Evolutionary conservation across 2,329 filamentous ascomycete genomes (phyloP), one percentile per base, ranked within the genome.

Genomic region (Elsinoe australis): DNA sequence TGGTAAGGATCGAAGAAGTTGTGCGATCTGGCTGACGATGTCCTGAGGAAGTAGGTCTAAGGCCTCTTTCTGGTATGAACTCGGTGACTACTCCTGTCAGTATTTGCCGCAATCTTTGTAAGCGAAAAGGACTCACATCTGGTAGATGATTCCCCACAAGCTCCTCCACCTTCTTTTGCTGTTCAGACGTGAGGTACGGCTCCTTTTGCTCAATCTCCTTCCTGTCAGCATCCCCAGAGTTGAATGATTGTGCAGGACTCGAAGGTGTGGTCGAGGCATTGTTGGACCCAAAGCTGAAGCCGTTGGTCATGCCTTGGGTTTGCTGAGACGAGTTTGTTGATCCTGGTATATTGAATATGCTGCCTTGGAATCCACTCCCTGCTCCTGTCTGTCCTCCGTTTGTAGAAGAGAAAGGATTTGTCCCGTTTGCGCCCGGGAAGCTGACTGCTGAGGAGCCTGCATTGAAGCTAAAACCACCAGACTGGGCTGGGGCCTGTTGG

Each of bases 331-430:
- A 48, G 22, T 29, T 38, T 4, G 18, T 31, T 9, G 45, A 36
- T 14, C 31, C 31, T 10, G 45, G 45, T 14, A 50, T 32, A 19
- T 36, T 50, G 39, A 50, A 50, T 9, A 50, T 44, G 31, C 31
- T 50, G 10, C 48, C 48, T 8, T 12, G 31, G 24, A 50, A 50
- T 2, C 48, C 39, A 17, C 14, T 28, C 17, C 19, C 22, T 22
- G 28, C 6, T 31, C 26, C 21, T 19, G 48, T 18, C 14, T 42
- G 9, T n/a, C n/a, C 18, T 15, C 31, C 31, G 21, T 44, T 46
- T 5, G 48, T 35, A 9, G 7, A 38, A 7, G 45, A 26, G 31
- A 50, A 50, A 1, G 48, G 36, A 50, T 50, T 50, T 8, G 17
- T 46, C 4, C 35, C 28, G 31, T 18, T 18, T 12, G 24, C 28